These are phyloP conservation scores for Crithidia brevicula DNA, from an alignment of 208 protist species.

Conservation along the genomic window DNA sequence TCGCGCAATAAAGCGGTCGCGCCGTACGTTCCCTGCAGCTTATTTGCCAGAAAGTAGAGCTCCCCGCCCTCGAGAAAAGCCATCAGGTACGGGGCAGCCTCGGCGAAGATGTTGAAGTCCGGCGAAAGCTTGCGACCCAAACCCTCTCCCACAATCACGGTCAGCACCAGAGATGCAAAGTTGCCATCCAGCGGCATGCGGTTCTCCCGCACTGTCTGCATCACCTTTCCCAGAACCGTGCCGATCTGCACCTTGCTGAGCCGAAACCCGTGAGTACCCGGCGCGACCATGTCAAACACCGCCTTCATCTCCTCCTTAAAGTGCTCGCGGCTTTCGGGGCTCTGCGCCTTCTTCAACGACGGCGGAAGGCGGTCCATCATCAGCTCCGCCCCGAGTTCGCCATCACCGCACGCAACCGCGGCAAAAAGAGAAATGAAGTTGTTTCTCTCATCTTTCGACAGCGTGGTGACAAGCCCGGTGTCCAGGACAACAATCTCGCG, in stretches of 20 bases:
- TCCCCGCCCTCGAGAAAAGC: constrained; percentile 74
- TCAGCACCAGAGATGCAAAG: constrained; percentile 91
- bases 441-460: constrained; percentile 80
- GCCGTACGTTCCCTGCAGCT: constrained; percentile 73
- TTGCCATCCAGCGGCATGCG: constrained; percentile 90
- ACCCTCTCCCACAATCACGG: constrained; percentile 92
- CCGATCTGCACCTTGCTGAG: constrained; percentile 87
- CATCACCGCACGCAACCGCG: constrained; percentile 88
- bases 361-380: constrained; percentile 89
- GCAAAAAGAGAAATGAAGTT: constrained; percentile 95
- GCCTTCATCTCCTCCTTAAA: constrained; percentile 75
- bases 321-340: constrained; percentile 47
- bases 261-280: constrained; percentile 75
- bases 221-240: constrained; percentile 69
- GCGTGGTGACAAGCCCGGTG: constrained; percentile 87
- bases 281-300: constrained; percentile 83
- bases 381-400: constrained; percentile 83
- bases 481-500: constrained; percentile 90
- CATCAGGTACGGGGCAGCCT: constrained; percentile 84
- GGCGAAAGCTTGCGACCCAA: constrained; percentile 88
- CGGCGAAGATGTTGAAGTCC: constrained; percentile 91
- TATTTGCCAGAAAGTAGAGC: constrained; percentile 69
- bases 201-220: constrained; percentile 83
- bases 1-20: constrained; percentile 59
- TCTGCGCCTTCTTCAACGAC: constrained; percentile 16